These are phyloP conservation scores for Solanum hybrid DNA, from an alignment of 305 asterid species.

Conservation along the genomic window DNA sequence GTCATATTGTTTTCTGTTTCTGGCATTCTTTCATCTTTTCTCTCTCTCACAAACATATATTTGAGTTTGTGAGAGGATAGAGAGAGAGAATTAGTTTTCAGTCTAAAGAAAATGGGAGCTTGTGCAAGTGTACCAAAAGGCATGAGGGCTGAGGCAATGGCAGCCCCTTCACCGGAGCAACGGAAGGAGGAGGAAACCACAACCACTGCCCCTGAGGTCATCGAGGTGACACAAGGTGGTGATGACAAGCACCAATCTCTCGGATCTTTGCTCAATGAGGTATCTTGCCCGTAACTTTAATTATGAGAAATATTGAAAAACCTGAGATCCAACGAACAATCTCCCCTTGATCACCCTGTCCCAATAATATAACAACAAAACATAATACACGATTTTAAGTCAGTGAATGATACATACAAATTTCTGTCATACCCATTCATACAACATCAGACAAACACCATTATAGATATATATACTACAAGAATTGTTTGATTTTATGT, in stretches of 20 bases:
- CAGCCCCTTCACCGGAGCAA: constrained; percentile 26
- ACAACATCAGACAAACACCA: not conserved
- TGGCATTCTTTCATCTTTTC: constrained; percentile 14
- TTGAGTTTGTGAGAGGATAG: not conserved
- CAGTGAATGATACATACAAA: not conserved
- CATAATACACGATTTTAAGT: not conserved
- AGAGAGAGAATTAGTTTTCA: constrained; percentile 6
- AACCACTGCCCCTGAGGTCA: not conserved
- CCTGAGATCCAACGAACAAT: not conserved
- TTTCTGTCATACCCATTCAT: not conserved
- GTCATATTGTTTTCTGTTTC: constrained; percentile 8
- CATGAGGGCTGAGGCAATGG: constrained; percentile 27
- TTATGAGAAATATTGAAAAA: too few species aligned
- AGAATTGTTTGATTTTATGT: not conserved
- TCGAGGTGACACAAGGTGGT: constrained; percentile 13
- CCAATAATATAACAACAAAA: not conserved
- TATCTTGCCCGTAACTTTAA: not conserved
- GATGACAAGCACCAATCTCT: not conserved
- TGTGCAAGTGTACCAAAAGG: constrained; percentile 48
- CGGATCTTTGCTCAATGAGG: not conserved
- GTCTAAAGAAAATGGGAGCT: constrained; percentile 28
- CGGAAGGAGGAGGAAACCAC: constrained; percentile 26
- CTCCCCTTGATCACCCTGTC: not conserved
- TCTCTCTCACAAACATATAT: constrained; percentile 12
- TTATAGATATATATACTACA: not conserved